Evolutionary conservation across 176 grass and related monocot genomes (phyloP).

Genomic region (Hsuehochloa calcarea): DNA sequence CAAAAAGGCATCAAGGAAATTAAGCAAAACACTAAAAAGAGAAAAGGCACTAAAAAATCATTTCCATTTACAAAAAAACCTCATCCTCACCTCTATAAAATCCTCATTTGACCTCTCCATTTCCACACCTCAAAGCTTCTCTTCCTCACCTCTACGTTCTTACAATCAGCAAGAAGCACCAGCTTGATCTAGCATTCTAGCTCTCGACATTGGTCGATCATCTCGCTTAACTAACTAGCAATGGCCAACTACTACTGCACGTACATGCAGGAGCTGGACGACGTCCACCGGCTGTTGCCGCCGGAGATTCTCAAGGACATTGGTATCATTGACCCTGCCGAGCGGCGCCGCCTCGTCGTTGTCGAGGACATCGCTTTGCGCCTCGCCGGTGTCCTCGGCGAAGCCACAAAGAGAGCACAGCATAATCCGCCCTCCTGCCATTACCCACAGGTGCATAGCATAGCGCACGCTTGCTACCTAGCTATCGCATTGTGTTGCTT

Average conservation of each 20-base stretch:
- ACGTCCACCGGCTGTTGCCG: neutral
- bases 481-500: neutral
- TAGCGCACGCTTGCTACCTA: neutral
- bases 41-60: neutral
- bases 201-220: neutral
- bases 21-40: neutral
- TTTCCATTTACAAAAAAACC: neutral
- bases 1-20: neutral
- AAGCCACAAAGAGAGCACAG: neutral
- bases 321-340: neutral
- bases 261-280: neutral
- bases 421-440: neutral
- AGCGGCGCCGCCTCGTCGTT: neutral
- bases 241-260: neutral
- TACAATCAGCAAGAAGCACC: neutral
- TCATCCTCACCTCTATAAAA: neutral
- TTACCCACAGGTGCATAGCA: neutral
- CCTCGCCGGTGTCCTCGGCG: constrained; percentile 1
- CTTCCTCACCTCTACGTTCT: neutral
- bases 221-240: neutral
- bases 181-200: neutral
- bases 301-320: neutral
- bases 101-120: neutral
- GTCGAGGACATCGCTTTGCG: constrained; percentile 7
- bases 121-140: neutral